These are phyloP conservation scores for Epichloe hybrida DNA, from an alignment of 2,329 filamentous ascomycete genomes.

Conservation along the genomic window DNA sequence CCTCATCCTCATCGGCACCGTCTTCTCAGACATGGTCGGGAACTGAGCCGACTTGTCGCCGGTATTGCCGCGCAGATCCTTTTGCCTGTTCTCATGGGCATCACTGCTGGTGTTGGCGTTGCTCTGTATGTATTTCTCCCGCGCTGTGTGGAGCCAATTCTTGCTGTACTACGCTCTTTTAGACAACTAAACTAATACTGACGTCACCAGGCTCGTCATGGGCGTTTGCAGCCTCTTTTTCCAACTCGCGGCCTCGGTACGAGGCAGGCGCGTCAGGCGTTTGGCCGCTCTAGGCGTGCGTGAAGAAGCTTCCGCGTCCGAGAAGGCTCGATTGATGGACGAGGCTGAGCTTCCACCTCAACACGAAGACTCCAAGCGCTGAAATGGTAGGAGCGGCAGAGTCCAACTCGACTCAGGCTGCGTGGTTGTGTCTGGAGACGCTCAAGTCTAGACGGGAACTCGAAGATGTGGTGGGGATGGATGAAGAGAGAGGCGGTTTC, in stretches of 20 bases:
- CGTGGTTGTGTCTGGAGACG: not conserved
- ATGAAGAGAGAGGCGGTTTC: not conserved
- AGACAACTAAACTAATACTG: slow-evolving; percentile 15
- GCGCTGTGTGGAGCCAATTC: too few relatives aligned
- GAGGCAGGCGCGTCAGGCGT: slow-evolving; percentile 6
- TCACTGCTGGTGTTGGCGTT: slow-evolving; percentile 53
- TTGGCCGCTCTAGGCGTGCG: too few relatives aligned
- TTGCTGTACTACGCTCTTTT: not conserved
- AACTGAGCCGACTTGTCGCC: slow-evolving; percentile 35
- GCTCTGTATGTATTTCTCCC: slow-evolving; percentile 37
- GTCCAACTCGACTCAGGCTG: too few relatives aligned
- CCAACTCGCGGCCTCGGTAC: slow-evolving; percentile 41
- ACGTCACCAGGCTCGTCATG: slow-evolving; percentile 42
- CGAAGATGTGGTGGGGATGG: not conserved
- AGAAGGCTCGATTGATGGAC: slow-evolving; percentile 38
- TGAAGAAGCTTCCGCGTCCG: slow-evolving; percentile 20
- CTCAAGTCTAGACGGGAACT: not conserved
- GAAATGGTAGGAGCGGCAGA: not conserved
- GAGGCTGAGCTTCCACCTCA: slow-evolving; percentile 16
- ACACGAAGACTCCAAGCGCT: slow-evolving; percentile 14
- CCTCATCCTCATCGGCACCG: slow-evolving; percentile 8
- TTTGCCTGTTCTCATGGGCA: slow-evolving; percentile 54
- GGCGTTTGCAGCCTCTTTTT: slow-evolving; percentile 46
- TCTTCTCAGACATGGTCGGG: slow-evolving; percentile 12
- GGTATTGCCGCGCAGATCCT: slow-evolving; percentile 49